Base-by-base conservation (phyloP, 1,284 basidiomycete species). In the Moniliophthora roreri region DNA sequence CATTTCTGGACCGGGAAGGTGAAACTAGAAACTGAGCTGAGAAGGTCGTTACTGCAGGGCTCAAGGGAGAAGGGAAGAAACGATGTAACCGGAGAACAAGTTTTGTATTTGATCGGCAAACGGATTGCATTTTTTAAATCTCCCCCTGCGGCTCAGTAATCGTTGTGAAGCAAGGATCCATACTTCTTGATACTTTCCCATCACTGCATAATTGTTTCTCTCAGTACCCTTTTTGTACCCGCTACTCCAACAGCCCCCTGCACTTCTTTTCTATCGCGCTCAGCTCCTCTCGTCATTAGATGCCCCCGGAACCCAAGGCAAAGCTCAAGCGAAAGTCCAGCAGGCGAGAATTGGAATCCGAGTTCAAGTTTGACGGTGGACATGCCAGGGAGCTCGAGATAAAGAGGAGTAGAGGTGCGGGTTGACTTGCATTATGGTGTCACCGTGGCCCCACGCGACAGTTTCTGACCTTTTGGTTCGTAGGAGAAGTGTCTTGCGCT, bases 371-470 rank as follows among this genome's bases (percentile, higher is more conserved):
- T 62, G 79, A 81, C 58, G 71, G 71, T 1, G 69, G 66, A 32
- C 79, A 82, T 60, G 70, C 78, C 41, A 69, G 80, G 53, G 81
- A 82, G 60, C 67, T 82, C 41, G 80, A 82, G 57, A 64, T 76
- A 62, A 81, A 81, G 64, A 72, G 79, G 58, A 81, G 70, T 58
- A 66, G 75, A 70, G 75, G 75, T 72, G 28, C 39, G 66, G 54
- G 34, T 56, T 38, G 42, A 32, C 28, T 41, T 18, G 8, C 36
- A 40, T 34, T 41, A 20, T 28, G 47, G 40, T 26, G 38, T 39
- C 23, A 34, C 8, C 11, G 11, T n/a, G 38, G 44, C 39, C 54
- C 59, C 45, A 53, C 52, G n/a, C 28, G 28, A 11, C 28, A 11
- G 7, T 11, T 32, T 11, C 54, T 52, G 50, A 35, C 34, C 28